Base-by-base conservation (phyloP, 2,329 filamentous ascomycete species). In the Camillea tinctor region DNA sequence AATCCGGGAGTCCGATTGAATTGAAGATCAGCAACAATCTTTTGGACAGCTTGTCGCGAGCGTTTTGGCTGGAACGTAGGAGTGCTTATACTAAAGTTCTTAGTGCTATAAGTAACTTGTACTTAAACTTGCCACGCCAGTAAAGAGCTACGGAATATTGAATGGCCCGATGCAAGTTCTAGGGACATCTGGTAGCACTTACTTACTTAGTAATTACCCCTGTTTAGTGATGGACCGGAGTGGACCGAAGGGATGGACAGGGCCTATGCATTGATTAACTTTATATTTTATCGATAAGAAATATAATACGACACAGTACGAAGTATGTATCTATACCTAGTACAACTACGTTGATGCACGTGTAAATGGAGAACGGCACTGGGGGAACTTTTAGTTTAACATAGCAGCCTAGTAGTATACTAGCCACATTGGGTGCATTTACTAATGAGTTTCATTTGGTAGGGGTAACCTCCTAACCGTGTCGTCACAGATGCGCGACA, bases 11-110 rank as follows among this genome's bases (percentile, higher is more conserved):
- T n/a, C n/a, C n/a, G n/a, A n/a, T n/a, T n/a, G n/a, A n/a, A 62
- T 64, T 44, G 36, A 15, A n/a, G 17, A 44, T 44, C 36, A 44
- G 36, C 60, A 65, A 61, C 61, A 58, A 63, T 58, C 57, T 60
- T 60, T 61, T 60, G 65, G 62, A 65, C 65, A 68, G 61, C 66
- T 70, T 66, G 65, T 67, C 66, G 64, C 60, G 57, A 66, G 56
- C 51, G n/a, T n/a, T 54, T 58, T 50, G 49, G 51, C 20, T 30
- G 54, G 50, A 49, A 24, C 24, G 30, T 60, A 58, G 51, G 54
- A 59, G 17, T 44, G 36, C 48, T n/a, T n/a, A n/a, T n/a, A n/a
- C n/a, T 9, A 26, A 13, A 19, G 19, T n/a, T n/a, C n/a, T n/a
- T 23, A 21, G 17, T 56, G 40, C 50, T 9, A 2, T 30, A 26